A percentile compares a stretch with the other conserved stretches of the same genome.
These are phyloP conservation scores for Conoideocrella luteorostrata DNA, from an alignment of 2,329 filamentous ascomycete genomes.

Conservation along the genomic window DNA sequence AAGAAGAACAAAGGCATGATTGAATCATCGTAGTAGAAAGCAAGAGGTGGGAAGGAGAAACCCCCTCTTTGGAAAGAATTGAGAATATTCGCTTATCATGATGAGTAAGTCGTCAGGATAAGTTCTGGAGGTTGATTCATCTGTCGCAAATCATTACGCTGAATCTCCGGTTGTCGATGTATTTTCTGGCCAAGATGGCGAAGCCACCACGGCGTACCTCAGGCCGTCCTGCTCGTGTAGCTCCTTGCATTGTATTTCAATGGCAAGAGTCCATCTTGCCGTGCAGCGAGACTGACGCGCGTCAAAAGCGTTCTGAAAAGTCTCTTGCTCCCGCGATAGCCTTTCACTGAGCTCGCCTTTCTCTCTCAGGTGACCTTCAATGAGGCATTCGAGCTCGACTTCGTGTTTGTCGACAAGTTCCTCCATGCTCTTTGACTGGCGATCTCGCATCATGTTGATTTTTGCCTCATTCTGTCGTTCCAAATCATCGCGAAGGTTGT, in stretches of 20 bases:
- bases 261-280: constrained; percentile 45
- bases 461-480: constrained; percentile 51
- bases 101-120: background rate
- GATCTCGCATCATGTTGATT: constrained; percentile 60
- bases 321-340: constrained; percentile 45
- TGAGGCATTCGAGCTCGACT: constrained; percentile 41
- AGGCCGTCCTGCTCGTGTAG: constrained; percentile 39
- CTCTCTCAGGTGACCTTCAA: constrained; percentile 39
- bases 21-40: no score
- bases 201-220: constrained; percentile 32
- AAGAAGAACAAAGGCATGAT: no score
- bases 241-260: constrained; percentile 47
- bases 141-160: background rate
- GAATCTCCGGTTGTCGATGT: background rate
- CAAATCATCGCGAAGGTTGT: constrained; percentile 53
- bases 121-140: background rate
- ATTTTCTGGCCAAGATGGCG: constrained; percentile 24
- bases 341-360: constrained; percentile 39
- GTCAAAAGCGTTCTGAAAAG: constrained; percentile 36
- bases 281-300: constrained; percentile 38
- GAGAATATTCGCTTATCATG: background rate
- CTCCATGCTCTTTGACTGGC: constrained; percentile 55
- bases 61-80: no score
- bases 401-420: constrained; percentile 50
- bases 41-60: no score